Percentiles rank a stretch among this genome's conserved stretches.
Conservation (phyloP, 129 eudicot species). For the Flaveria bidentis region DNA sequence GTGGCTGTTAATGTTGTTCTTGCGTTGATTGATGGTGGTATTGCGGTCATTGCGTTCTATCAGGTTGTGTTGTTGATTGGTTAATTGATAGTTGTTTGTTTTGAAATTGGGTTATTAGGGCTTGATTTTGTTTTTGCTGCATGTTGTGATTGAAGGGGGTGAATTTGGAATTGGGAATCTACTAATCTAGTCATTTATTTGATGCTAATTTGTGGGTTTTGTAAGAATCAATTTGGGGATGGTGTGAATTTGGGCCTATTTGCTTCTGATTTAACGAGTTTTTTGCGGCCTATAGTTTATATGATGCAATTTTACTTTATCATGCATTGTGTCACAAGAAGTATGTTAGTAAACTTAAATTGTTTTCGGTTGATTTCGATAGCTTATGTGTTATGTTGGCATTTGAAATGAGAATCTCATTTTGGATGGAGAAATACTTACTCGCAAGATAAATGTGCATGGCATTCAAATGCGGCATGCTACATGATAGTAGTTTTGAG, state of each 20-base stretch:
- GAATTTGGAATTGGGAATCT: neutral
- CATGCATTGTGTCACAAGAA: neutral
- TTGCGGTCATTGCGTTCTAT: conserved; percentile 69
- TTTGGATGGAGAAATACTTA: neutral
- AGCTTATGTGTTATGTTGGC: neutral
- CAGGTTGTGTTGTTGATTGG: conserved; percentile 47
- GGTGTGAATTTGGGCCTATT: neutral
- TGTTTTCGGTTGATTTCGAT: neutral
- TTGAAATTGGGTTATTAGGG: neutral
- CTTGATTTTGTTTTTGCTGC: neutral
- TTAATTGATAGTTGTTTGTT: neutral
- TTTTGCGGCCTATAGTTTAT: too few species aligned
- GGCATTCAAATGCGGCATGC: neutral
- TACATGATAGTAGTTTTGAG: conserved; percentile 21
- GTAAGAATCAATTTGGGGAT: neutral
- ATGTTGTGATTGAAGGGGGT: neutral
- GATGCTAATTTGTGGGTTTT: too few species aligned
- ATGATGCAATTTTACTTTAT: neutral
- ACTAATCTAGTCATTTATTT: neutral
- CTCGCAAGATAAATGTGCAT: too few species aligned
- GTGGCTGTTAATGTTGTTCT: conserved; percentile 57
- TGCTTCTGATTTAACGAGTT: conserved; percentile 4
- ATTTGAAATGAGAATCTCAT: neutral
- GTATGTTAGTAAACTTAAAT: neutral
- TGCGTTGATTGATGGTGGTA: conserved; percentile 61